Base-by-base conservation (phyloP, 768 basidiomycete genomes). In the Kwoniella dendrophila region DNA sequence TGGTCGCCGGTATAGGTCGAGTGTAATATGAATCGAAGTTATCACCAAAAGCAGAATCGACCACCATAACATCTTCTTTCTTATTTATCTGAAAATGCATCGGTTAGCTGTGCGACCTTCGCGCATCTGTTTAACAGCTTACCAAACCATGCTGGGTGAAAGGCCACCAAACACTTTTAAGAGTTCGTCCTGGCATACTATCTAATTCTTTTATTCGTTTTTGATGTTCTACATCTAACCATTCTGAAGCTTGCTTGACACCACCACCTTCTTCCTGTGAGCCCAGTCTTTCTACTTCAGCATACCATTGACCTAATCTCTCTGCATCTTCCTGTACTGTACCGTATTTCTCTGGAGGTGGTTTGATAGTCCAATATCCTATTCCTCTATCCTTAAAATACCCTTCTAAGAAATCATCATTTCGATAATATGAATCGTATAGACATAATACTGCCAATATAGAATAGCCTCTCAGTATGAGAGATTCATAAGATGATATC, bases 111-210 rank as follows among this genome's bases (percentile, higher is more conserved):
- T 22, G 0, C 30, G 4, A 16, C 10, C 22, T 30, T 8, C 2
- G 50, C 32, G 11, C 6, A 34, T 34, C 3, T 20, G n/a, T 40
- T n/a, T 6, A n/a, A n/a, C 20, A 10, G 59, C 72, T 68, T 32
- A 77, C 75, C 47, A 79, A 26, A 2, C 74, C 78, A 66, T 98
- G 95, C 74, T 98, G 95, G 1, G 92, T 91, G 74, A 98, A 98
- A 0, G 95, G 95, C 92, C 93, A 98, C 95, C 95, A 98, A 45
- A 96, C 82, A 1, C 83, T 83, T 55, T 92, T 83, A 44, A 90
- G 81, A 0, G 92, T 87, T 36, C 93, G 84, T 10, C 81, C 81
- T 2, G 91, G 86, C 86, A 95, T 91, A 0, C 87, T 84, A 50
- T 86, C 84, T 7, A 98, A 84, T 43, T 89, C 85, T 11, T 83